Conservation (phyloP, 139 green algal genomes). For the Astrephomene gubernaculifera region DNA sequence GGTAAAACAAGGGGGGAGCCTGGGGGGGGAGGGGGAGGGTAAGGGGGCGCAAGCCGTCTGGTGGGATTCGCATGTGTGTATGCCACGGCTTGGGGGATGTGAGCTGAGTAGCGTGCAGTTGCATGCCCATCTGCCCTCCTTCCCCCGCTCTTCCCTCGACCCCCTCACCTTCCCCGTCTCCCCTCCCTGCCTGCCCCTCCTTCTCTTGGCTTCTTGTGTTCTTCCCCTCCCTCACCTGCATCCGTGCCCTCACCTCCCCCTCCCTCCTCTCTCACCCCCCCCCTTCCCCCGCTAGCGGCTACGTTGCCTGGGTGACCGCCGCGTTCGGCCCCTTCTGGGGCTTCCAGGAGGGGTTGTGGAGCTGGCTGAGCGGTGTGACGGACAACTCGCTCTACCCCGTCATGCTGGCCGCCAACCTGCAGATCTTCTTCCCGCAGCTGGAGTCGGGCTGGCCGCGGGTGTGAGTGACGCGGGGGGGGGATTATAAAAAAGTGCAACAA, state of each 20-base stretch:
- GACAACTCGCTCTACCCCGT: conserved; percentile 98
- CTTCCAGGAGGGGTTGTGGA: conserved; percentile 95
- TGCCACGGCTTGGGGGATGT: no score
- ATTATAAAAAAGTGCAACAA: no score
- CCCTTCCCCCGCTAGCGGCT: conserved; percentile 64
- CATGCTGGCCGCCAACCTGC: conserved; percentile 93
- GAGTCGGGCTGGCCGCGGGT: conserved; percentile 45
- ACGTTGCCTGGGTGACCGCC: conserved; percentile 96
- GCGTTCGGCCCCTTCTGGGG: conserved; percentile 98
- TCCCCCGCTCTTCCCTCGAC: no score
- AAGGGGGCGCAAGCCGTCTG: no score
- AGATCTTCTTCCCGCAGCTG: conserved; percentile 75
- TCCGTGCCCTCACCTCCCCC: background rate
- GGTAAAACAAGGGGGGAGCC: no score
- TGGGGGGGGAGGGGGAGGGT: no score
- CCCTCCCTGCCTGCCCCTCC: background rate
- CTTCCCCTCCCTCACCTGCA: background rate
- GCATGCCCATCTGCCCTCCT: no score
- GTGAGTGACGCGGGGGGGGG: conserved; percentile 48
- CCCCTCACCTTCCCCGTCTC: background rate
- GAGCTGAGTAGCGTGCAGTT: no score
- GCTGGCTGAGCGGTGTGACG: conserved; percentile 91
- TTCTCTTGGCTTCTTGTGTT: no score
- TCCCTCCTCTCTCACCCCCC: background rate
- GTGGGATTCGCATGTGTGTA: no score